These are phyloP conservation scores for Fraxinus latifolia DNA, from an alignment of 305 asterid species.

Conservation along the genomic window DNA sequence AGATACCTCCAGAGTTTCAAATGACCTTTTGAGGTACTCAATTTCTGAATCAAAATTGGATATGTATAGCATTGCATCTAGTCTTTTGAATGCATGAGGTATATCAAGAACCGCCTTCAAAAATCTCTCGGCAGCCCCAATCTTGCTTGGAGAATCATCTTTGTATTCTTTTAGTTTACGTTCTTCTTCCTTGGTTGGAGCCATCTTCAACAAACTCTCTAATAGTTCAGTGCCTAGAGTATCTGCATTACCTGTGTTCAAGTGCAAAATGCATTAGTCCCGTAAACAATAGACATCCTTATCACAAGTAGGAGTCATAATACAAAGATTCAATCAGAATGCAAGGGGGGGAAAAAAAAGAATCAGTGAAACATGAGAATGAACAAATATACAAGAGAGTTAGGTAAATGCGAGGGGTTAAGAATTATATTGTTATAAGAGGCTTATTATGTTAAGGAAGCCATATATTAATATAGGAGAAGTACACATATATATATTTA, in stretches of 20 bases:
- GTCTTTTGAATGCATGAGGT: conserved; percentile 83
- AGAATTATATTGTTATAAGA: not conserved
- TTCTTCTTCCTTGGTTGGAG: conserved; percentile 91
- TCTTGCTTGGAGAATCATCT: conserved; percentile 71
- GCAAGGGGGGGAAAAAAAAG: not conserved
- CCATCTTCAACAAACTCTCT: conserved; percentile 88
- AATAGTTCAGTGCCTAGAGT: conserved; percentile 79
- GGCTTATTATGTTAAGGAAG: not conserved
- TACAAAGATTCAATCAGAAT: not conserved
- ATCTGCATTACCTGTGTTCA: conserved; percentile 69
- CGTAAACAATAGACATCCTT: not conserved
- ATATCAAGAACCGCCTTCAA: conserved; percentile 72
- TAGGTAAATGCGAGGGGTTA: not conserved
- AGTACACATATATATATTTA: not conserved
- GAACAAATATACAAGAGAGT: not conserved
- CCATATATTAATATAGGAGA: not conserved
- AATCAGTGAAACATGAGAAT: not conserved
- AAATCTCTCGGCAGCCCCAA: conserved; percentile 86
- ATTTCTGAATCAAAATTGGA: conserved; percentile 81
- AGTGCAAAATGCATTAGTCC: conserved; percentile 9
- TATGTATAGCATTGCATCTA: conserved; percentile 73
- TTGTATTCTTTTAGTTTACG: conserved; percentile 64
- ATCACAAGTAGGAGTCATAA: not conserved
- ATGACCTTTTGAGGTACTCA: conserved; percentile 78
- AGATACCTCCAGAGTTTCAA: conserved; percentile 79